Base-by-base conservation (phyloP, 2,329 filamentous ascomycete species). In the Cucurbitaria berberidis region DNA sequence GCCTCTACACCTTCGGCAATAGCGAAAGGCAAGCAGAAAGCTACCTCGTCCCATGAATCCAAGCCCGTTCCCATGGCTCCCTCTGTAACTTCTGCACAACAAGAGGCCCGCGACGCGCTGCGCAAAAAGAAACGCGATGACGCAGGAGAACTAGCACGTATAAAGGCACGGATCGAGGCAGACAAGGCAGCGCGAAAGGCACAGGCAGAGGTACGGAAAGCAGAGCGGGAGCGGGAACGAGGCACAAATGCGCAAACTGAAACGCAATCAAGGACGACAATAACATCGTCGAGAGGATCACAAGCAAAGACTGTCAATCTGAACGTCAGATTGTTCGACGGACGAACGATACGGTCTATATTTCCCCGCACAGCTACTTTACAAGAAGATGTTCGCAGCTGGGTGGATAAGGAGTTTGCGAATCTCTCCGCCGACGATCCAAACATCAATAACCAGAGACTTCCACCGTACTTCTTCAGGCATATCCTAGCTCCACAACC, bases 261-360 rank as follows among this genome's bases (percentile, higher is more conserved):
- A 7, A 45, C 32, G 27, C 53, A 45, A 43, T 34, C 45, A 26
- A 51, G 11, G 34, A 40, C 30, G 46, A 57, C 29, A 42, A 57
- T 27, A 42, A 46, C 30, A 50, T 67, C 61, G 32, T 71, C 67
- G 51, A 62, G 48, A 42, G 66, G 65, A 15, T 68, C 69, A 7
- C 68, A 68, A 58, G 48, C 73, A 63, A 62, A 64, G 52, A 61
- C 63, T 8, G 69, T 76, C 11, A 64, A 69, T 16, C 78, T 97
- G 1, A 91, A 95, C 66, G 84, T 96, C 16, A 85, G 93, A 7
- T 80, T 96, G 0, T 89, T 96, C 51, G 91, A 97, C 68, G 93
- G 93, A 9, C 88, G 87, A 10, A 92, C 87, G 1, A 84, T 97
- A 16, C 86, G 91, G 35, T 83, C 82, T 3, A 86, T 84, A 16